A percentile compares a stretch with the other conserved stretches of the same genome.
Conservation (phyloP, 2,329 filamentous ascomycete genomes). For the Daldinia sp. region DNA sequence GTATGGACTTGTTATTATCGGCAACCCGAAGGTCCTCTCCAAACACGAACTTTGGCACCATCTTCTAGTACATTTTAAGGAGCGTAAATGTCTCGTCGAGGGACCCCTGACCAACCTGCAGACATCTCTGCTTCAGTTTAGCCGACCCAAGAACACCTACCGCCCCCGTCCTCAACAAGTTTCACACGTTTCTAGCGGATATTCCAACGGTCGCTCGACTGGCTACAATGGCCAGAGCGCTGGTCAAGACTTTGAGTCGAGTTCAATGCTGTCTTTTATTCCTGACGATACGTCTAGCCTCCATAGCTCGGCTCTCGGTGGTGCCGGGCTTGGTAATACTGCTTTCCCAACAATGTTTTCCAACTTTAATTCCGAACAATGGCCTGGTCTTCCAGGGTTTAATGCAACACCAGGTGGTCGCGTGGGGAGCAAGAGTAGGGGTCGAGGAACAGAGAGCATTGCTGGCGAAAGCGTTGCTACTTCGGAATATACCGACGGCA, state of each 20-base stretch:
- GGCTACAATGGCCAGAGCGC: conserved; percentile 59
- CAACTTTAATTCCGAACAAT: conserved; percentile 86
- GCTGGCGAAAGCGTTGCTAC: conserved; percentile 93
- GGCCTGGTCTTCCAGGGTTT: conserved; percentile 84
- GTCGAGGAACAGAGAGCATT: conserved; percentile 78
- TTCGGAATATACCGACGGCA: conserved; percentile 88
- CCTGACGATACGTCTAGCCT: conserved; percentile 97
- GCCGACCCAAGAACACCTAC: conserved; percentile 90
- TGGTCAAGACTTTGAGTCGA: conserved; percentile 75
- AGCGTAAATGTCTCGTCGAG: conserved; percentile 94
- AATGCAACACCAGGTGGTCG: conserved; percentile 66
- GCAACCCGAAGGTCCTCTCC: conserved; percentile 95
- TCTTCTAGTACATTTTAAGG: conserved; percentile 95
- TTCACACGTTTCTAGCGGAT: conserved; percentile 68
- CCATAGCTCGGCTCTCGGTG: conserved; percentile 90
- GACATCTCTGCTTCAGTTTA: conserved; percentile 93
- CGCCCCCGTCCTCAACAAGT: conserved; percentile 84
- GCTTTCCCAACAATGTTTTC: conserved; percentile 97
- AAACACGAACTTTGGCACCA: conserved; percentile 99
- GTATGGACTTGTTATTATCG: conserved; percentile 94
- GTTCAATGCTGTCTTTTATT: conserved; percentile 94
- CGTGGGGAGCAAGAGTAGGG: conserved; percentile 73
- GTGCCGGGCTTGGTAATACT: conserved; percentile 78
- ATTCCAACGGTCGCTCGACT: conserved; percentile 52
- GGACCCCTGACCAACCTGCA: conserved; percentile 96